Evolutionary conservation across 1,284 basidiomycete genomes (phyloP).

Genomic region (Hemileia vastatrix): DNA sequence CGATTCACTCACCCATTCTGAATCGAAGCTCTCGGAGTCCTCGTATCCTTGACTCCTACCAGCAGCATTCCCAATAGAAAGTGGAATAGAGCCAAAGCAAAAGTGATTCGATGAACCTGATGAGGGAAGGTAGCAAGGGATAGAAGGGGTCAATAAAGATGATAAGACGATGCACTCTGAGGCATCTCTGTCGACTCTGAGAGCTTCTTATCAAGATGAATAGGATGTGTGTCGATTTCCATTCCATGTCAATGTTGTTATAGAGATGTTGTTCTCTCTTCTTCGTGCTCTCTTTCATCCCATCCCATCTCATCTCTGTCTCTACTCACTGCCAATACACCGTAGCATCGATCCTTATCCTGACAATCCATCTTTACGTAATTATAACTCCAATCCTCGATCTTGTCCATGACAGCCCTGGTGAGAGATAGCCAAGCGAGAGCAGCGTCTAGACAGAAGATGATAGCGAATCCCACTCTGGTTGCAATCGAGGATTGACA

Average conservation of each 20-base stretch:
- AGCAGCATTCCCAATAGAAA: conserved; percentile 65
- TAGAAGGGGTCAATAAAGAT: not conserved
- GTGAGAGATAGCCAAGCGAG: conserved; percentile 93
- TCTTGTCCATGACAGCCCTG: conserved; percentile 69
- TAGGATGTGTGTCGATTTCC: too few relatives aligned
- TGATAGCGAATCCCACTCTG: conserved; percentile 89
- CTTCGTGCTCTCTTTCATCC: not conserved
- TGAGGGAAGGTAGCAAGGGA: not conserved
- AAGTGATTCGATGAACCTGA: conserved; percentile 90
- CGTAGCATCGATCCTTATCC: conserved; percentile 86
- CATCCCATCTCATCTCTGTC: not conserved
- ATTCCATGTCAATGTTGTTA: too few relatives aligned
- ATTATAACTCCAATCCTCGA: conserved; percentile 86
- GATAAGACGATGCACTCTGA: not conserved
- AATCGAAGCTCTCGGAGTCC: conserved; percentile 78
- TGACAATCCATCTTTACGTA: conserved; percentile 97
- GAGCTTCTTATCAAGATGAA: too few relatives aligned
- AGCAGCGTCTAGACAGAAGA: conserved; percentile 88
- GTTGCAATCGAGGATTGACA: conserved; percentile 98
- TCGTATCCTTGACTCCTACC: conserved; percentile 78
- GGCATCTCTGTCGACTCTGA: too few relatives aligned
- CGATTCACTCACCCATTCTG: conserved; percentile 71
- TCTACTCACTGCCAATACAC: conserved; percentile 82
- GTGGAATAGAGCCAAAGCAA: conserved; percentile 84
- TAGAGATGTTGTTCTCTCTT: too few relatives aligned